phyloP scores from a whole-genome alignment of 495 filamentous ascomycete species.

The Friedmanniomyces simplex region DNA sequence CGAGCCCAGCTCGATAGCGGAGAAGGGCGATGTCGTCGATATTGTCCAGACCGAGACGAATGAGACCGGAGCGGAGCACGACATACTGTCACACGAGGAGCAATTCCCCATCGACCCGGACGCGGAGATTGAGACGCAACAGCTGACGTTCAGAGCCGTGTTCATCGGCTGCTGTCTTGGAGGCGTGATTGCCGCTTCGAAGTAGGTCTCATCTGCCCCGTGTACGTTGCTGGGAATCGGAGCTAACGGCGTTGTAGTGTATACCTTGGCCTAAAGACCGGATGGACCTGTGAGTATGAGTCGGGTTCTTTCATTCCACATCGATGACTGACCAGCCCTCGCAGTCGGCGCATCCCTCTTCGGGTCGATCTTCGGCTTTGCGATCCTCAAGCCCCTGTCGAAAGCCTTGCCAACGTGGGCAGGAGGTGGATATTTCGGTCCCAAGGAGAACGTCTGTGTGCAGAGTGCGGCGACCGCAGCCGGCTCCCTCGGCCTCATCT shows the following conservation, averaged over 20 bases:
- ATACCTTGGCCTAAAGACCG: slow-evolving; percentile 14
- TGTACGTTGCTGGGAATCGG: too few relatives aligned
- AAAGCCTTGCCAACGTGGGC: slow-evolving; percentile 2
- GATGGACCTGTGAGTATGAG: slow-evolving; percentile 2
- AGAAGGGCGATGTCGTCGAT: slow-evolving; percentile 6
- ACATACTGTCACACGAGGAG: slow-evolving; percentile 9
- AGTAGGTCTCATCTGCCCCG: not conserved
- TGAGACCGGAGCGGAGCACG: not conserved
- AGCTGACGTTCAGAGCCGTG: slow-evolving; percentile 12
- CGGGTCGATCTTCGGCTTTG: slow-evolving; percentile 14
- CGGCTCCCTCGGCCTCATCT: slow-evolving; percentile 10
- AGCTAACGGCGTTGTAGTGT: not conserved
- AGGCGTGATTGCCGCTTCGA: slow-evolving; percentile 13
- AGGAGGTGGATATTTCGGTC: slow-evolving; percentile 13
- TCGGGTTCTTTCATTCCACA: not conserved
- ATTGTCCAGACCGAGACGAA: not conserved
- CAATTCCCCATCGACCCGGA: slow-evolving; percentile 13
- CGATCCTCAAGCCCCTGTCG: slow-evolving; percentile 16
- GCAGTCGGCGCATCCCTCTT: slow-evolving; percentile 12
- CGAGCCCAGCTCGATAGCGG: slow-evolving; percentile 1
- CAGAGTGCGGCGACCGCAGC: slow-evolving; percentile 14
- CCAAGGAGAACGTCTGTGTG: slow-evolving; percentile 15
- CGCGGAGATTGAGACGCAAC: slow-evolving; percentile 8
- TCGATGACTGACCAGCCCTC: not conserved
- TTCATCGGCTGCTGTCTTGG: slow-evolving; percentile 13